These are phyloP conservation scores for Schizothecium vesticola DNA, from an alignment of 495 filamentous ascomycete genomes.

Conservation along the genomic window DNA sequence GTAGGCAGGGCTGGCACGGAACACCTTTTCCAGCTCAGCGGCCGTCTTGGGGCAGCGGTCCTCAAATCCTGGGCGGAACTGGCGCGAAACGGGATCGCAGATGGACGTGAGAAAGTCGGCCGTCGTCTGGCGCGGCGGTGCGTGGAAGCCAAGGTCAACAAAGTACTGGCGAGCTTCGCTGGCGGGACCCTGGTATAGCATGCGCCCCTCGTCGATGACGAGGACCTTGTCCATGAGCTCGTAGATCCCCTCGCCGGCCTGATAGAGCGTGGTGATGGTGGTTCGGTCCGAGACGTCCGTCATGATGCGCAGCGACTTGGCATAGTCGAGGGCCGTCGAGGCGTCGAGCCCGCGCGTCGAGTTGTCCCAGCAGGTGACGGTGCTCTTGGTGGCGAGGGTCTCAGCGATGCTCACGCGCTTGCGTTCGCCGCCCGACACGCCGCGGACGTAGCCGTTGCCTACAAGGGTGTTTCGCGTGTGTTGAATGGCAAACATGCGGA, in stretches of 20 bases:
- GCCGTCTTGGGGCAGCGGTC: slow-evolving; percentile 61
- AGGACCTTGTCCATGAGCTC: slow-evolving; percentile 69
- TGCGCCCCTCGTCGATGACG: slow-evolving; percentile 60
- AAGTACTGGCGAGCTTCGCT: slow-evolving; percentile 58
- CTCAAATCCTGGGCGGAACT: slow-evolving; percentile 56
- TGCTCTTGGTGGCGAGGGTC: slow-evolving; percentile 38
- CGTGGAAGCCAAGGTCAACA: slow-evolving; percentile 52
- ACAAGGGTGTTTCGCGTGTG: slow-evolving; percentile 81
- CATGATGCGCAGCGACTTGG: slow-evolving; percentile 71
- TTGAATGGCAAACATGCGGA: slow-evolving; percentile 68
- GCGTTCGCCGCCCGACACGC: slow-evolving; percentile 60
- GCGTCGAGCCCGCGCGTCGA: slow-evolving; percentile 77
- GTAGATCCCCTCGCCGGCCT: slow-evolving; percentile 79
- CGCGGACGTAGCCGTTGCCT: slow-evolving; percentile 76
- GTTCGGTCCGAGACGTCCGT: slow-evolving; percentile 77
- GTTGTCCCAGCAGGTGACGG: slow-evolving; percentile 60
- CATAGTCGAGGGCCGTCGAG: slow-evolving; percentile 74
- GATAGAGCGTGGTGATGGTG: slow-evolving; percentile 78
- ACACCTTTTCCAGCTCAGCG: slow-evolving; percentile 62
- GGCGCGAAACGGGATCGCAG: slow-evolving; percentile 60
- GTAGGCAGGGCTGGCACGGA: slow-evolving; percentile 50
- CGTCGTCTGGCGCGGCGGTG: slow-evolving; percentile 52
- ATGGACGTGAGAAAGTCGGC: slow-evolving; percentile 71
- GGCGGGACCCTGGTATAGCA: slow-evolving; percentile 63
- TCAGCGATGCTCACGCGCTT: slow-evolving; percentile 54